Percentiles rank a stretch among this genome's conserved stretches.
These are phyloP conservation scores for Linderniella brevidens DNA, from an alignment of 257 asterid genomes.

Conservation along the genomic window DNA sequence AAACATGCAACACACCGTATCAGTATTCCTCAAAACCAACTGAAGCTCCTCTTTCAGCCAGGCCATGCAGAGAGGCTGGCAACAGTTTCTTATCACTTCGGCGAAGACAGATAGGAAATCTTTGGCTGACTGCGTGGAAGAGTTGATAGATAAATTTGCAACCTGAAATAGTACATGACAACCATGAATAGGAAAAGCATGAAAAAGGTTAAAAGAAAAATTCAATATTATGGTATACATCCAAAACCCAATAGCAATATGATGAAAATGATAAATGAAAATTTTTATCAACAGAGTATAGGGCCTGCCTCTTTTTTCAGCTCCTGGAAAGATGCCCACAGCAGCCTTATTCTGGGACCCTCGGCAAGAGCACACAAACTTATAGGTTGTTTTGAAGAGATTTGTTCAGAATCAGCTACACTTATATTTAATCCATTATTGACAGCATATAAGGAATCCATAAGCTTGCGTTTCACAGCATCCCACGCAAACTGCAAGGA, in stretches of 20 bases:
- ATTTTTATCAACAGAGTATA: neutral
- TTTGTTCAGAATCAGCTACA: constrained; percentile 26
- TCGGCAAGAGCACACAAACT: constrained; percentile 69
- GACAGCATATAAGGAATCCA: constrained; percentile 38
- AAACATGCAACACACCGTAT: constrained; percentile 37
- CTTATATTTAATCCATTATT: constrained; percentile 24
- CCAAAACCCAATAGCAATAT: neutral
- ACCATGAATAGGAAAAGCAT: neutral
- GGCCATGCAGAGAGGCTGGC: constrained; percentile 59
- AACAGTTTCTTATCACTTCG: constrained; percentile 39
- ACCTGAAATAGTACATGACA: constrained; percentile 35
- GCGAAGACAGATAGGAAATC: constrained; percentile 29
- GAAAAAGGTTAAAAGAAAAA: constrained; percentile 2
- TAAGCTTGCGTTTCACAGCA: constrained; percentile 48
- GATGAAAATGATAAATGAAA: neutral
- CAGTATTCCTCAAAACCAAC: constrained; percentile 27
- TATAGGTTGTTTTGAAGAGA: constrained; percentile 29
- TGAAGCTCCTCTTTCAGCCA: constrained; percentile 87
- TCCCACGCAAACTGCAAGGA: constrained; percentile 65
- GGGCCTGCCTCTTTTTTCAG: constrained; percentile 81
- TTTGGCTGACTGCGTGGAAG: constrained; percentile 17
- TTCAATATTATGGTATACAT: neutral
- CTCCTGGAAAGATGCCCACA: constrained; percentile 73
- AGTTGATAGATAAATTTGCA: constrained; percentile 28
- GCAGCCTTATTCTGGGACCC: constrained; percentile 68